Conservation (phyloP, 805 yeast genomes). For the Candida dajiaensis region DNA sequence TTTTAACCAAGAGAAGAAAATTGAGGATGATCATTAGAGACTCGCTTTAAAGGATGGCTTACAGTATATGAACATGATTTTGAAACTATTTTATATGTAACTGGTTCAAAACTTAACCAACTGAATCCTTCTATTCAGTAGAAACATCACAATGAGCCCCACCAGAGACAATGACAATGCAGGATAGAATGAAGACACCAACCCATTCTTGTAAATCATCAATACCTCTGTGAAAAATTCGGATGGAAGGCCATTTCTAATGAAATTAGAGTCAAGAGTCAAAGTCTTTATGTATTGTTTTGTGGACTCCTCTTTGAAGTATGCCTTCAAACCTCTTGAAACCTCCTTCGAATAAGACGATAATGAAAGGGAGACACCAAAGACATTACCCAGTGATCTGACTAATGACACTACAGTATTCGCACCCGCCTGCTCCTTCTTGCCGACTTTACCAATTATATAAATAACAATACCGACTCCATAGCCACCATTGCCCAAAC, state of each 20-base stretch:
- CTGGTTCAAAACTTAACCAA: neutral
- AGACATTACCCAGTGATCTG: slow-evolving; percentile 37
- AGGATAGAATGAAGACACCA: slow-evolving; percentile 15
- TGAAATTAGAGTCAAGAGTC: slow-evolving; percentile 13
- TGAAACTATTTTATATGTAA: neutral
- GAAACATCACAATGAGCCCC: slow-evolving; percentile 12
- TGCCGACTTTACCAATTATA: slow-evolving; percentile 37
- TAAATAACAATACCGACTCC: slow-evolving; percentile 33
- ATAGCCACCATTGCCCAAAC: slow-evolving; percentile 37
- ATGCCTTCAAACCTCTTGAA: slow-evolving; percentile 22
- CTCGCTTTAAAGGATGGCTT: neutral
- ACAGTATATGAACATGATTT: neutral
- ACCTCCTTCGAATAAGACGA: slow-evolving; percentile 28
- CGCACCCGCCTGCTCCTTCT: slow-evolving; percentile 36
- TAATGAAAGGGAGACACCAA: slow-evolving; percentile 36
- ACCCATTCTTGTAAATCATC: slow-evolving; percentile 10
- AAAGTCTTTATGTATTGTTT: slow-evolving; percentile 5
- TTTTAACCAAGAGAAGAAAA: neutral
- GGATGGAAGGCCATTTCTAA: slow-evolving; percentile 10
- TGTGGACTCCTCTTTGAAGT: slow-evolving; percentile 13
- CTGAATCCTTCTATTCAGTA: slow-evolving; percentile 3
- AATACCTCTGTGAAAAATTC: slow-evolving; percentile 10
- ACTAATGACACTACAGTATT: slow-evolving; percentile 40
- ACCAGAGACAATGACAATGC: slow-evolving; percentile 7
- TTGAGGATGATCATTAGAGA: neutral